A percentile compares a stretch with the other conserved stretches of the same genome.
phyloP scores from a whole-genome alignment of 306 rosid genomes.

The Acacia confusa region DNA sequence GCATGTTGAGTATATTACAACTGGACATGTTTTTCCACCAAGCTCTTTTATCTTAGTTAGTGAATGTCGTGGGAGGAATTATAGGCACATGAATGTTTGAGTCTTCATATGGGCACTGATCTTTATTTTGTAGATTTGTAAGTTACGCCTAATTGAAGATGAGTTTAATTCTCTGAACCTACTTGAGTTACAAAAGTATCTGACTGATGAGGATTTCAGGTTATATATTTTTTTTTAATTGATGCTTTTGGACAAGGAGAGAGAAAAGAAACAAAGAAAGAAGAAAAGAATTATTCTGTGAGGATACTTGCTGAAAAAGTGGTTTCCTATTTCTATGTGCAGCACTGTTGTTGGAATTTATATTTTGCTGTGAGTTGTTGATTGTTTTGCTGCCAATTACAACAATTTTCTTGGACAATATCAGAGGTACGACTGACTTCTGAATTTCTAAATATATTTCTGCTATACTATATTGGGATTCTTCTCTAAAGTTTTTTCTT shows the following conservation, averaged over 20 bases:
- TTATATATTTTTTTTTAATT: slow-evolving; percentile 35
- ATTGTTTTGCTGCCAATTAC: slow-evolving; percentile 92
- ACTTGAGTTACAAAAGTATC: slow-evolving; percentile 76
- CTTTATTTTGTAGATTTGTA: slow-evolving; percentile 73
- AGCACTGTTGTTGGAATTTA: slow-evolving; percentile 84
- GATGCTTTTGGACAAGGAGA: slow-evolving; percentile 13
- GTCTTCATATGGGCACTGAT: slow-evolving; percentile 26
- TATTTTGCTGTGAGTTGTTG: slow-evolving; percentile 90
- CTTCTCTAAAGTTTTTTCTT: slow-evolving; percentile 13
- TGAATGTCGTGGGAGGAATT: background rate
- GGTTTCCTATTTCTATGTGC: slow-evolving; percentile 37
- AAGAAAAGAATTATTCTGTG: background rate
- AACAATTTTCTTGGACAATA: slow-evolving; percentile 92
- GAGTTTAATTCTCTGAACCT: slow-evolving; percentile 79
- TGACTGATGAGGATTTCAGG: slow-evolving; percentile 96
- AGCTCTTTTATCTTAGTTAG: background rate
- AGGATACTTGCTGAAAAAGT: slow-evolving; percentile 28
- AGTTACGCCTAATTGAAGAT: slow-evolving; percentile 73
- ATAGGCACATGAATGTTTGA: background rate
- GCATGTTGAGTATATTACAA: slow-evolving; percentile 16
- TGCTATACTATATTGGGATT: background rate
- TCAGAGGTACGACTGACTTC: slow-evolving; percentile 58
- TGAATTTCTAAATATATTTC: slow-evolving; percentile 9
- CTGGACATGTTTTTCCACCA: background rate
- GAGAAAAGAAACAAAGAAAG: background rate